Conservation (phyloP, 192 early-diverging fungal species). For the Coemansia guatemalensis region DNA sequence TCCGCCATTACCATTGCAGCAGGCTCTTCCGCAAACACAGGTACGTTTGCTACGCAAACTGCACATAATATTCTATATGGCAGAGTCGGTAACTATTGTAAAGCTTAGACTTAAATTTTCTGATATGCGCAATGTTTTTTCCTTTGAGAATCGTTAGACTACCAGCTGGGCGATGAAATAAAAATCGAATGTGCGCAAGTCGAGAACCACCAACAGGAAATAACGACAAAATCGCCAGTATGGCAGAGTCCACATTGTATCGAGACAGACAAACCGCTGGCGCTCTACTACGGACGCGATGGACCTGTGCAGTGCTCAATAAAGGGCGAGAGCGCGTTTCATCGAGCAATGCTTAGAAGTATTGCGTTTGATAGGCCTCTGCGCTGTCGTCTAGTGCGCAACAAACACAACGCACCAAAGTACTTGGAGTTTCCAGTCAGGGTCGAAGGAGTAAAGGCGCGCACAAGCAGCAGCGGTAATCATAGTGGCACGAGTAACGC, state of each 20-base stretch:
- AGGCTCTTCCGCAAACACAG: no score
- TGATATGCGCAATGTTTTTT: not conserved
- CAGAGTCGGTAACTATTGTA: no score
- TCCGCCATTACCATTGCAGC: no score
- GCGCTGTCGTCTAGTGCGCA: conserved; percentile 35
- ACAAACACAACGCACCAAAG: conserved; percentile 13
- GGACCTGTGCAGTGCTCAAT: conserved; percentile 41
- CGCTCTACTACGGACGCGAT: conserved; percentile 37
- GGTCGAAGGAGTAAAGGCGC: conserved; percentile 9
- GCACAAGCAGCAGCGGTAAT: not conserved
- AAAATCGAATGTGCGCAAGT: conserved; percentile 30
- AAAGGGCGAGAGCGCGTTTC: conserved; percentile 26
- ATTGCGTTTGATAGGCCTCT: conserved; percentile 13
- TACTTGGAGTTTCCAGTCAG: conserved; percentile 19
- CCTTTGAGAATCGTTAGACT: conserved; percentile 13
- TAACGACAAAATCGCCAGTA: conserved; percentile 2
- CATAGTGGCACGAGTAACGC: not conserved
- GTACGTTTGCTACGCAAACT: no score
- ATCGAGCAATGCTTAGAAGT: conserved; percentile 12
- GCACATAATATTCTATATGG: no score
- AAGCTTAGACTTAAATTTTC: no score
- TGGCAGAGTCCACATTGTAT: conserved; percentile 33
- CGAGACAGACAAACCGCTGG: conserved; percentile 29
- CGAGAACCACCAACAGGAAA: conserved; percentile 12
- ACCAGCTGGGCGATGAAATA: conserved; percentile 22